phyloP scores from a whole-genome alignment of 1,139 yeast genomes.

The Ogataea hybrid region DNA sequence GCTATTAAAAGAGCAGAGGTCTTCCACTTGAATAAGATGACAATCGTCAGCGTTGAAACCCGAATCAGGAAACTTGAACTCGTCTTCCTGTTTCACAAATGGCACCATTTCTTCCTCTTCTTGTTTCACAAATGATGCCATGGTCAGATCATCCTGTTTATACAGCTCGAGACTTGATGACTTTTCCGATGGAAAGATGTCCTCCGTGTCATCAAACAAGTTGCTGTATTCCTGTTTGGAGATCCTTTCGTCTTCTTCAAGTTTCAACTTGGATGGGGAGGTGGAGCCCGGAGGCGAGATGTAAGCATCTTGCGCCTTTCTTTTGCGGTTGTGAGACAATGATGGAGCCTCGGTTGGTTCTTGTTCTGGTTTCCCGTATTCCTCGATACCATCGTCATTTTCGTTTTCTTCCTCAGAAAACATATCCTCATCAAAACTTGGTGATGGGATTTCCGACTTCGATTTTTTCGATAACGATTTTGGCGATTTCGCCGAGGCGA shows the following conservation, averaged over 20 bases:
- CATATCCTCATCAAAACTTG: slow-evolving; percentile 24
- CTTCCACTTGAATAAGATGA: slow-evolving; percentile 23
- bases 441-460: slow-evolving; percentile 22
- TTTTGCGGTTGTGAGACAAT: slow-evolving; percentile 9
- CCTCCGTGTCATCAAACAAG: slow-evolving; percentile 28
- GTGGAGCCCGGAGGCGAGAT: slow-evolving; percentile 33
- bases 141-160: slow-evolving; percentile 18
- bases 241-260: slow-evolving; percentile 24
- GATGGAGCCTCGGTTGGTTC: neutral
- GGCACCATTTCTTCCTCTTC: slow-evolving; percentile 13
- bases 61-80: slow-evolving; percentile 15
- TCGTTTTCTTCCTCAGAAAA: slow-evolving; percentile 24
- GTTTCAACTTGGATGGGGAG: slow-evolving; percentile 29
- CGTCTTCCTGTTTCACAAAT: slow-evolving; percentile 12
- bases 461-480: slow-evolving; percentile 5
- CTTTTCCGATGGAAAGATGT: slow-evolving; percentile 12
- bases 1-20: slow-evolving; percentile 33
- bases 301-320: slow-evolving; percentile 22
- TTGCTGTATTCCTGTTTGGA: slow-evolving; percentile 24
- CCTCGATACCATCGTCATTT: slow-evolving; percentile 16
- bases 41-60: slow-evolving; percentile 14
- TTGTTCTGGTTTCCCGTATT: slow-evolving; percentile 2
- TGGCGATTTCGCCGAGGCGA: slow-evolving; percentile 5
- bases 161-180: slow-evolving; percentile 22
- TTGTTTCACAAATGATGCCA: slow-evolving; percentile 17